Conservation (phyloP, 208 protist species). For the Herpetomonas tarakana region DNA sequence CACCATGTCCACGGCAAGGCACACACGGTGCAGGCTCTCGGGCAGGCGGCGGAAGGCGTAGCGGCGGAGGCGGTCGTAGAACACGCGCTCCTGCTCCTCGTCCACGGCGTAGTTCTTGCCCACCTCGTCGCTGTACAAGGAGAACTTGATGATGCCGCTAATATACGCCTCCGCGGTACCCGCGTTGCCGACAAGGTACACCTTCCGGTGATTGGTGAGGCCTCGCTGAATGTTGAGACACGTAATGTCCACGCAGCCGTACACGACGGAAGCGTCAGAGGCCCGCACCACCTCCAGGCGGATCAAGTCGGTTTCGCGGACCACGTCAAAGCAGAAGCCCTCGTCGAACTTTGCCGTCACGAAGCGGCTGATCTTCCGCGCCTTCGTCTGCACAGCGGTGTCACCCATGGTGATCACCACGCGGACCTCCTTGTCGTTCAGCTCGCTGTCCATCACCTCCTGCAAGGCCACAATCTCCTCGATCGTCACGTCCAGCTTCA, state of each 20-base stretch:
- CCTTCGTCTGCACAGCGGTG: conserved; percentile 32
- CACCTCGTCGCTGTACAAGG: conserved; percentile 64
- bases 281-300: conserved; percentile 66
- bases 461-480: conserved; percentile 42
- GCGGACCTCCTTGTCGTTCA: conserved; percentile 43
- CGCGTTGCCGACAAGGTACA: conserved; percentile 65
- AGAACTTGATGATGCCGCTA: conserved; percentile 64
- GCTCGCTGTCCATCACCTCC: conserved; percentile 28
- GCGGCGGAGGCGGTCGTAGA: conserved; percentile 56
- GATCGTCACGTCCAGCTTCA: conserved; percentile 47
- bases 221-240: conserved; percentile 71
- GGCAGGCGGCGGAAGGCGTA: conserved; percentile 60
- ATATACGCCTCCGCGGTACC: conserved; percentile 70
- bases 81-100: conserved; percentile 32
- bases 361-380: conserved; percentile 41
- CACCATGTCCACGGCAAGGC: conserved; percentile 62
- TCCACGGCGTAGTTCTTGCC: conserved; percentile 72
- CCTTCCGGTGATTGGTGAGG: conserved; percentile 39
- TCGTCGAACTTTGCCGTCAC: conserved; percentile 48
- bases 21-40: conserved; percentile 71
- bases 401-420: conserved; percentile 71
- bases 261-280: conserved; percentile 32
- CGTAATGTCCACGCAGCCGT: conserved; percentile 79
- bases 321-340: conserved; percentile 71
- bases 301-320: conserved; percentile 80